A percentile compares a stretch with the other conserved stretches of the same genome.
phyloP scores from a whole-genome alignment of 2,329 filamentous ascomycete genomes.

The Colletotrichum sublineola region DNA sequence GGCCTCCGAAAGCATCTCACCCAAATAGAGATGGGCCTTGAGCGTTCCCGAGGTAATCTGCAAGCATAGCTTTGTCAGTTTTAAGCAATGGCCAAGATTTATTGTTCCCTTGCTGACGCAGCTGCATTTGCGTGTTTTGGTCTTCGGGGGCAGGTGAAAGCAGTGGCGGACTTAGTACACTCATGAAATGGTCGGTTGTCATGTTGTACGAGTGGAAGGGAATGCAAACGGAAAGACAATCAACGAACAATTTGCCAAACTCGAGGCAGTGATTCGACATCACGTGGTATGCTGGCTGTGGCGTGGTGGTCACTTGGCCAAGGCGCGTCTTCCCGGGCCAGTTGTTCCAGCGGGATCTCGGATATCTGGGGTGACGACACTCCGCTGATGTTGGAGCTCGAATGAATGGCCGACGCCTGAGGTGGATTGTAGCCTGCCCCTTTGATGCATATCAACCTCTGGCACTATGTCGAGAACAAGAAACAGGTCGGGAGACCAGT shows the following conservation, averaged over 20 bases:
- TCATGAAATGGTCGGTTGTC: neutral
- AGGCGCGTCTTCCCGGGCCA: neutral
- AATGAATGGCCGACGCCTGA: neutral
- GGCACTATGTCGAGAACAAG: neutral
- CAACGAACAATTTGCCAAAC: neutral
- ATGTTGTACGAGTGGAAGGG: neutral
- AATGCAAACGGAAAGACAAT: slow-evolving; percentile 17
- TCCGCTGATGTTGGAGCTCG: neutral
- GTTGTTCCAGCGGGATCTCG: neutral
- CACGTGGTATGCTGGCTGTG: neutral
- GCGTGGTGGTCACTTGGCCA: no score
- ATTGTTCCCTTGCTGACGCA: neutral
- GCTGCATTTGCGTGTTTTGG: neutral
- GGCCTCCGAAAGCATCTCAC: neutral
- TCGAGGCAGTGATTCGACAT: neutral
- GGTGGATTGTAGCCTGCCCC: neutral
- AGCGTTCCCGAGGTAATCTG: neutral
- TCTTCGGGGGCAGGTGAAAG: neutral
- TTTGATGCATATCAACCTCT: neutral
- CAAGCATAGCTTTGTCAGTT: neutral
- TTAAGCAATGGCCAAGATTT: neutral
- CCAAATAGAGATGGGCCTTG: neutral
- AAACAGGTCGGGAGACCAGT: neutral
- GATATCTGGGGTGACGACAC: neutral
- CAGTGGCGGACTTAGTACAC: neutral